These are phyloP conservation scores for Sporothrix mexicana DNA, from an alignment of 2,329 filamentous ascomycete genomes.

Conservation along the genomic window DNA sequence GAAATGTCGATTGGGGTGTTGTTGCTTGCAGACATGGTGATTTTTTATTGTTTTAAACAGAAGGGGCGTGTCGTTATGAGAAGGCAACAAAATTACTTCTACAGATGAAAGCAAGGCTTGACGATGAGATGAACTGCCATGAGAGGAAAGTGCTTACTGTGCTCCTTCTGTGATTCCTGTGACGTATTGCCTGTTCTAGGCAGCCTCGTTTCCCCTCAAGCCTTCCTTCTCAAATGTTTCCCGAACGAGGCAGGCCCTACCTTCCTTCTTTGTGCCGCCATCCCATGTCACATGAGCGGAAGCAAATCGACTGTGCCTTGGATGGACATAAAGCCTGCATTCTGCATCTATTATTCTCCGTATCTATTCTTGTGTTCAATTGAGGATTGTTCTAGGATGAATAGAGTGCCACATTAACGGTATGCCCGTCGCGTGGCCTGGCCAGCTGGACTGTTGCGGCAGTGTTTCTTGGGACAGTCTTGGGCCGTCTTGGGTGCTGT, in stretches of 20 bases:
- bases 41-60: too few species aligned
- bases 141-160: neutral
- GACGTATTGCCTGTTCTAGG: slow-evolving; percentile 12
- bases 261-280: slow-evolving; percentile 22
- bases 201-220: slow-evolving; percentile 6
- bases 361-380: neutral
- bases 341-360: neutral
- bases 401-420: neutral
- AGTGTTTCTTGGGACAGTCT: neutral
- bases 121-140: neutral
- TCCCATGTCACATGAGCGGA: slow-evolving; percentile 3
- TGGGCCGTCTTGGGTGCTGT: neutral
- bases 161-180: neutral
- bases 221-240: neutral
- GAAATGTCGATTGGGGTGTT: slow-evolving; percentile 18
- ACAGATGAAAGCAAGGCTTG: neutral
- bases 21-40: neutral
- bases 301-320: neutral
- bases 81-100: too few species aligned
- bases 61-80: neutral
- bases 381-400: neutral
- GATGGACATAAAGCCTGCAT: neutral
- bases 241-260: neutral
- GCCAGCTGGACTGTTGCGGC: slow-evolving; percentile 14
- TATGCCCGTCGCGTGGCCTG: slow-evolving; percentile 13